phyloP scores from a whole-genome alignment of 2,329 filamentous ascomycete genomes.

The Diaporthe sp. region DNA sequence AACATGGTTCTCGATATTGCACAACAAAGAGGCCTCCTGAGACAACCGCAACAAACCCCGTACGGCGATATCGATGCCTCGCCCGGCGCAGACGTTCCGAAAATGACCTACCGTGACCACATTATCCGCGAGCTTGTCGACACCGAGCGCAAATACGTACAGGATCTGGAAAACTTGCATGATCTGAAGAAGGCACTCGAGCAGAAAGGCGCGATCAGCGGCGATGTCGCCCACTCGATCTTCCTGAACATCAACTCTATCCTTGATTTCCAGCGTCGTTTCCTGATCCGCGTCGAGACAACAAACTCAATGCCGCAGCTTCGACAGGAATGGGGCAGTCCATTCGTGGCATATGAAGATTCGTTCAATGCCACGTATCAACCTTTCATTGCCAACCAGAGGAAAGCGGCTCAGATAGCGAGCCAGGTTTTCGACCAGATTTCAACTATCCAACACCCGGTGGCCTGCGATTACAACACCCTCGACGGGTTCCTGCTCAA shows the following conservation, averaged over 20 bases:
- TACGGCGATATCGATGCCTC: conserved; percentile 48
- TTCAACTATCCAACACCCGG: conserved; percentile 76
- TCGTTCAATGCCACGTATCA: conserved; percentile 88
- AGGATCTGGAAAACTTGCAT: conserved; percentile 94
- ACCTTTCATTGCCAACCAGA: conserved; percentile 96
- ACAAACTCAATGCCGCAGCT: conserved; percentile 84
- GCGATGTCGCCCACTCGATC: conserved; percentile 92
- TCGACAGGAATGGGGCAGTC: conserved; percentile 92
- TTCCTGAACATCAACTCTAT: conserved; percentile 97
- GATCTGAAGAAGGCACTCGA: conserved; percentile 91
- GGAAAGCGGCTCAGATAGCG: conserved; percentile 87
- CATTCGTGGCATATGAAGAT: conserved; percentile 87
- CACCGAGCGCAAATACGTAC: conserved; percentile 97
- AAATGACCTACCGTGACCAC: conserved; percentile 83
- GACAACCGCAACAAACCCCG: conserved; percentile 58
- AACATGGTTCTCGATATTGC: conserved; percentile 91
- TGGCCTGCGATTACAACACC: conserved; percentile 88
- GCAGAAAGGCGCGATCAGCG: conserved; percentile 86
- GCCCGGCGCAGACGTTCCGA: conserved; percentile 64
- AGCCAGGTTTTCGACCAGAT: conserved; percentile 90
- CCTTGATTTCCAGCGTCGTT: conserved; percentile 93
- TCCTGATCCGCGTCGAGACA: conserved; percentile 95
- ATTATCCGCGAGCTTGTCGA: conserved; percentile 92
- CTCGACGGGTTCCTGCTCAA: conserved; percentile 94
- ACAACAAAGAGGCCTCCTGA: conserved; percentile 80